Evolutionary conservation across 305 asterid species (phyloP).

Genomic region (Rubia tinctorum): DNA sequence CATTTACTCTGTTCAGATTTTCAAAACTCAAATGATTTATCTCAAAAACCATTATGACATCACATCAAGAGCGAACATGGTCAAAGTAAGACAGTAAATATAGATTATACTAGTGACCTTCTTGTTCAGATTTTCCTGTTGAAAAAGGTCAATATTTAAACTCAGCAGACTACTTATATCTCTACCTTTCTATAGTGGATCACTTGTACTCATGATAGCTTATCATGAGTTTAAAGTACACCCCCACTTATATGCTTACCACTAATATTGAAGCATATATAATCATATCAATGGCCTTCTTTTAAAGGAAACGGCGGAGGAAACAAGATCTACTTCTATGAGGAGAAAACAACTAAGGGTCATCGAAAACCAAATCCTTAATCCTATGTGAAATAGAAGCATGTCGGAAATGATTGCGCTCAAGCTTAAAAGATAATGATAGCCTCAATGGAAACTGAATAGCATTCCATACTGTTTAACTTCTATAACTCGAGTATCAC

Average conservation of each 20-base stretch:
- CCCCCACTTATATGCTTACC: not conserved
- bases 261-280: not conserved
- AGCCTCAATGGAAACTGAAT: not conserved
- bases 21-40: not conserved
- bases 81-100: not conserved
- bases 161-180: not conserved
- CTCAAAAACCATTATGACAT: not conserved
- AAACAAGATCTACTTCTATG: too few relatives aligned
- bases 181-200: not conserved
- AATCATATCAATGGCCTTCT: too few relatives aligned
- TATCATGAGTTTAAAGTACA: not conserved
- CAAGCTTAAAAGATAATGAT: not conserved
- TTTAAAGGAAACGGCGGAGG: not conserved
- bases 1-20: slow-evolving; percentile 51
- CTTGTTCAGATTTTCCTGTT: not conserved
- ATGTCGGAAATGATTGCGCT: not conserved
- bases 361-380: not conserved
- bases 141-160: not conserved
- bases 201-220: not conserved
- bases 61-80: not conserved
- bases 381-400: not conserved
- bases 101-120: not conserved
- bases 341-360: not conserved
- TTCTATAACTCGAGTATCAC: not conserved
- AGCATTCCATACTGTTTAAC: not conserved